A percentile compares a stretch with the other conserved stretches of the same genome.
These are phyloP conservation scores for Setaria viridis DNA, from an alignment of 202 grass and related monocot genomes.

Conservation along the genomic window DNA sequence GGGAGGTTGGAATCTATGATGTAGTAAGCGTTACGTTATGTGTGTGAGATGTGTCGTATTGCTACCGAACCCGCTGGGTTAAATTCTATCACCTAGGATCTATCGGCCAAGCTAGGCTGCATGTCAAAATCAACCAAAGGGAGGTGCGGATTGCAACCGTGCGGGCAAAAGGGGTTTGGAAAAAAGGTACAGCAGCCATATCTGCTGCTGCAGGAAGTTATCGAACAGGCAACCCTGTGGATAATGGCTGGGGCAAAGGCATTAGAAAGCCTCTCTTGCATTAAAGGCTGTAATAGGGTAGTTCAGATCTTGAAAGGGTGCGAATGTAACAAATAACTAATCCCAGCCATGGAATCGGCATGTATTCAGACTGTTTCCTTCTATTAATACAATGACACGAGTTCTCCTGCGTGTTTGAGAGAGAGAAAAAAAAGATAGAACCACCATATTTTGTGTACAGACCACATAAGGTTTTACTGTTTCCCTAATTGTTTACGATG, in stretches of 20 bases:
- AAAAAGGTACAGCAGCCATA: not conserved
- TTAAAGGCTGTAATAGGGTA: too few species aligned
- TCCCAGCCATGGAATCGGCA: too few species aligned
- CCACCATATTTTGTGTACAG: not conserved
- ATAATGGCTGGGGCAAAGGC: too few species aligned
- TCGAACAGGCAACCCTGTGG: too few species aligned
- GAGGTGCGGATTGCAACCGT: not conserved
- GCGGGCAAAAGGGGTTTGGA: not conserved
- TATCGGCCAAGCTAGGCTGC: not conserved
- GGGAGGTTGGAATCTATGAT: not conserved
- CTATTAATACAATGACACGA: too few species aligned
- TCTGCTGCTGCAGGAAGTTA: not conserved
- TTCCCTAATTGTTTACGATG: not conserved
- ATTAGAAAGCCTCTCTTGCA: too few species aligned
- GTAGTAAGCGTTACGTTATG: not conserved
- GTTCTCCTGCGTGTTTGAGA: too few species aligned
- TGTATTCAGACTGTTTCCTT: too few species aligned
- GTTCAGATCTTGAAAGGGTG: too few species aligned
- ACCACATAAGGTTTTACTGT: not conserved
- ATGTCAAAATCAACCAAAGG: conserved; percentile 1
- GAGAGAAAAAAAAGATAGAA: not conserved
- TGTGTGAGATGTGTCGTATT: not conserved
- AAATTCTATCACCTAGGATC: not conserved
- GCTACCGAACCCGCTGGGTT: not conserved
- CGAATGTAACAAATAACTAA: too few species aligned